A percentile compares a stretch with the other conserved stretches of the same genome.
phyloP scores from a whole-genome alignment of 2,329 filamentous ascomycete species.

The Ceratocystis eucalypticola region DNA sequence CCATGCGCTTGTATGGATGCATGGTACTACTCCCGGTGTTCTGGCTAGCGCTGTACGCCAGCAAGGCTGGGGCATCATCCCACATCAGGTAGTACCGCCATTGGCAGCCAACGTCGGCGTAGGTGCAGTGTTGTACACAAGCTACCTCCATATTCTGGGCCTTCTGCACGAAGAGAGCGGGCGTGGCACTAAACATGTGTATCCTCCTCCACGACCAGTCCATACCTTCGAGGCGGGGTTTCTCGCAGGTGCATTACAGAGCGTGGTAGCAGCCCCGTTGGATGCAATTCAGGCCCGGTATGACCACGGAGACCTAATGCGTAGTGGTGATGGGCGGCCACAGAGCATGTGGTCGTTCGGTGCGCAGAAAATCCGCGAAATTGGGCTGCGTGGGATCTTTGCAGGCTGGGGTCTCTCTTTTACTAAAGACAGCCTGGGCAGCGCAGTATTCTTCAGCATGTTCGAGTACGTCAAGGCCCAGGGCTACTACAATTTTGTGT shows the following conservation, averaged over 20 bases:
- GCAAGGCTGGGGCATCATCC: conserved; percentile 62
- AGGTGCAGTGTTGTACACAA: conserved; percentile 61
- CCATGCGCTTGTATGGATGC: conserved; percentile 38
- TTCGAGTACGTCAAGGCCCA: conserved; percentile 69
- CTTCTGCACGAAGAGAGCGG: conserved; percentile 50
- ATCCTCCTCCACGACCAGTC: conserved; percentile 50
- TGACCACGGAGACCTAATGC: conserved; percentile 40
- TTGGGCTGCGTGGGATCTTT: conserved; percentile 58
- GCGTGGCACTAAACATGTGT: conserved; percentile 45
- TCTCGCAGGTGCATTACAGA: conserved; percentile 55
- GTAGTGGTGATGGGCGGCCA: conserved; percentile 23
- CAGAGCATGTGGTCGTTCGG: conserved; percentile 64
- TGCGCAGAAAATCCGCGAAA: conserved; percentile 49
- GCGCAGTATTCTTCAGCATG: conserved; percentile 57
- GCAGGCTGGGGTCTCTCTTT: conserved; percentile 59
- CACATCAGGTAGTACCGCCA: conserved; percentile 63
- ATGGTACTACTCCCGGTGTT: conserved; percentile 55
- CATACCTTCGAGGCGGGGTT: conserved; percentile 59
- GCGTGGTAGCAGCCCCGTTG: conserved; percentile 57
- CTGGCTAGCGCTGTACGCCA: conserved; percentile 52
- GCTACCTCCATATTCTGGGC: conserved; percentile 57
- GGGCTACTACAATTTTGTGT: conserved; percentile 54
- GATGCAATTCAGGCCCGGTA: conserved; percentile 65
- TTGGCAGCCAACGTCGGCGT: conserved; percentile 61
- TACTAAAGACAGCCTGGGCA: conserved; percentile 55